Percentiles rank a stretch among this genome's conserved stretches.
These are phyloP conservation scores for Sugiyamaella mastotermitis DNA, from an alignment of 805 yeast genomes.

Conservation along the genomic window DNA sequence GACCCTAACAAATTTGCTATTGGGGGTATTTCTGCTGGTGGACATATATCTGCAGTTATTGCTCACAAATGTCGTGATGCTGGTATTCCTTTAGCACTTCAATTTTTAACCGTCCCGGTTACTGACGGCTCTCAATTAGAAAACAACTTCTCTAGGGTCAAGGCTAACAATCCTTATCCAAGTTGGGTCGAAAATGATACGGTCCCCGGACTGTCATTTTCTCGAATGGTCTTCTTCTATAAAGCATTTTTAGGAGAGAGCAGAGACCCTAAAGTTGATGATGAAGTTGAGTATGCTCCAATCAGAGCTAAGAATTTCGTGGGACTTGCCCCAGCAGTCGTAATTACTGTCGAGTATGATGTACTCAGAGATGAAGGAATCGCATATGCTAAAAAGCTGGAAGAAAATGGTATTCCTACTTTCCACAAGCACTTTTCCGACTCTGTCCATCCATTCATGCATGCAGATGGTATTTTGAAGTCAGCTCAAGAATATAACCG, in stretches of 20 bases:
- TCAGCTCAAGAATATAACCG: too few species aligned
- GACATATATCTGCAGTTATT: constrained; percentile 25
- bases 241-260: constrained; percentile 1
- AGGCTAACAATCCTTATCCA: constrained; percentile 2
- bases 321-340: constrained; percentile 7
- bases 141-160: constrained; percentile 3
- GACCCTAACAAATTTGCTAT: constrained; percentile 30
- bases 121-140: constrained; percentile 3
- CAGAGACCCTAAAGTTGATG: constrained; percentile 4
- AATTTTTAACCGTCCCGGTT: constrained; percentile 5
- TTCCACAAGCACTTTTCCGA: constrained; percentile 8
- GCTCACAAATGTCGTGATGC: constrained; percentile 8
- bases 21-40: constrained; percentile 45
- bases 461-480: too few species aligned
- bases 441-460: constrained; percentile 7
- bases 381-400: constrained; percentile 6
- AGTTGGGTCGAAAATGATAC: constrained; percentile 4
- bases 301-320: constrained; percentile 7
- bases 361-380: constrained; percentile 8
- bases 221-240: constrained; percentile 5
- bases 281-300: constrained; percentile 3
- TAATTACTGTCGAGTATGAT: constrained; percentile 7
- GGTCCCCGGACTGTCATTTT: constrained; percentile 7
- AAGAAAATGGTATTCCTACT: constrained; percentile 2
- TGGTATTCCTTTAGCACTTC: constrained; percentile 5